Evolutionary conservation across 257 asterid species (phyloP).

Genomic region (Ophiorrhiza pumila): DNA sequence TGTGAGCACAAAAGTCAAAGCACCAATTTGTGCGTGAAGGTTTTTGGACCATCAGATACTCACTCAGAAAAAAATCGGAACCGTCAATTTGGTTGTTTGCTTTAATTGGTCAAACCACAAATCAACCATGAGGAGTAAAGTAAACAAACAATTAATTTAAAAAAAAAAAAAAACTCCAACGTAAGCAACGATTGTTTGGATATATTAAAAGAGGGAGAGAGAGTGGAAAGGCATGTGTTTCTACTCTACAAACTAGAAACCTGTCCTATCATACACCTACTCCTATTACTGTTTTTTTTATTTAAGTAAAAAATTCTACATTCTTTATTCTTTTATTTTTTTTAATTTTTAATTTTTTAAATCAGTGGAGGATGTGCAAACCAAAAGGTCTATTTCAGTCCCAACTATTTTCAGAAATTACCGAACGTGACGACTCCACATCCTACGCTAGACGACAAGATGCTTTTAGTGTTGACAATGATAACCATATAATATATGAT

Average conservation of each 20-base stretch:
- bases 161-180: too few species aligned
- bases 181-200: too few species aligned
- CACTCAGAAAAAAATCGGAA: not conserved
- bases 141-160: too few species aligned
- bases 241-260: conserved; percentile 30
- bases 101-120: too few species aligned
- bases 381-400: conserved; percentile 38
- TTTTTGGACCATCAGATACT: not conserved
- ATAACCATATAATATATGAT: conserved; percentile 24
- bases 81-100: not conserved
- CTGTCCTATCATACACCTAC: conserved; percentile 62
- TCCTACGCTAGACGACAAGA: conserved; percentile 44
- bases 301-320: conserved; percentile 7
- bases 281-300: conserved; percentile 17
- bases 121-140: too few species aligned
- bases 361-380: conserved; percentile 5
- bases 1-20: conserved; percentile 2
- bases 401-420: conserved; percentile 28
- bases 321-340: conserved; percentile 32
- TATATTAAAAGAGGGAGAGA: conserved; percentile 12
- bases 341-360: too few species aligned
- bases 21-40: not conserved
- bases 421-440: conserved; percentile 31
- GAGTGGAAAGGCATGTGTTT: conserved; percentile 10
- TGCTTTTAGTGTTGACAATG: conserved; percentile 26